Percentiles rank a stretch among this genome's conserved stretches.
Evolutionary conservation across 2,329 filamentous ascomycete genomes (phyloP).

Genomic region (Rhexocercosporidium sp.): DNA sequence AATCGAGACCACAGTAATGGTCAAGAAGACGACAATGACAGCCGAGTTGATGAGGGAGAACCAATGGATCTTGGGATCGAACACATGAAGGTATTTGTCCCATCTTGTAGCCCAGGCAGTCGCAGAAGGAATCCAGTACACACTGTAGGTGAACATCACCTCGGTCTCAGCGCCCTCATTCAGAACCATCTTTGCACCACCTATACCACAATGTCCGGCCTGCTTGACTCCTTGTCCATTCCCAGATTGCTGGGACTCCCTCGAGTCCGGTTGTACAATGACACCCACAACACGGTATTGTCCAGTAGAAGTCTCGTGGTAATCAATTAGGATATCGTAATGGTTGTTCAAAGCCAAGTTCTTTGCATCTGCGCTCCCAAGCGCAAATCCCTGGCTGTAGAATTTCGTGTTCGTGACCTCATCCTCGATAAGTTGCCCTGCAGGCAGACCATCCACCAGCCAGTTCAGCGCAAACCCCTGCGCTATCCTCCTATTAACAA

Average conservation of each 20-base stretch:
- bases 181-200: slow-evolving; percentile 65
- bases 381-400: slow-evolving; percentile 88
- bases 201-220: slow-evolving; percentile 60
- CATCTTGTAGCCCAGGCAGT: slow-evolving; percentile 96
- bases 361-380: slow-evolving; percentile 66
- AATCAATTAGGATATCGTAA: slow-evolving; percentile 92
- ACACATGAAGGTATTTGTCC: slow-evolving; percentile 98
- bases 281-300: slow-evolving; percentile 91
- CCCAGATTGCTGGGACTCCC: slow-evolving; percentile 58
- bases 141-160: slow-evolving; percentile 89
- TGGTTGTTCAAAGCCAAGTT: slow-evolving; percentile 83
- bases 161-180: slow-evolving; percentile 65
- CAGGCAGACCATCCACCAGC: slow-evolving; percentile 92
- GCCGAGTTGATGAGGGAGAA: slow-evolving; percentile 97
- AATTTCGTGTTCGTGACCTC: slow-evolving; percentile 77
- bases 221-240: slow-evolving; percentile 54
- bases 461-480: slow-evolving; percentile 94
- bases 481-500: slow-evolving; percentile 81
- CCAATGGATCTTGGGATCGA: slow-evolving; percentile 98
- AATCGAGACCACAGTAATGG: slow-evolving; percentile 91
- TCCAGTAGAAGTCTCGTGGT: slow-evolving; percentile 76
- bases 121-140: slow-evolving; percentile 82
- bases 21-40: slow-evolving; percentile 90
- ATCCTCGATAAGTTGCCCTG: slow-evolving; percentile 82
- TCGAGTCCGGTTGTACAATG: slow-evolving; percentile 81